phyloP scores from a whole-genome alignment of 1,284 basidiomycete species.

The Melampsora americana region DNA sequence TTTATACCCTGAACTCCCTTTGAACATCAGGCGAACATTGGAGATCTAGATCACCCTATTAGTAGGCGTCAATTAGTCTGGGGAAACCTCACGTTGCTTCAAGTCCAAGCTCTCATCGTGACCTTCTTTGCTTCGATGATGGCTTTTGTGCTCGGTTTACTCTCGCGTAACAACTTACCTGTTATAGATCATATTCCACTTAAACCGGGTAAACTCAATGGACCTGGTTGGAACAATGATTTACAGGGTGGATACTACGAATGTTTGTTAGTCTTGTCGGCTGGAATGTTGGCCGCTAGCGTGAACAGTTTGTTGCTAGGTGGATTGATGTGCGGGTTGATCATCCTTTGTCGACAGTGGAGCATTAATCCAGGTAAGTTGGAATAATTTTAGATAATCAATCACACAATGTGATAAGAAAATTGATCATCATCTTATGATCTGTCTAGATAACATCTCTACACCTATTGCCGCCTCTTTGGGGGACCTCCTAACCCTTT shows the following conservation, averaged over 20 bases:
- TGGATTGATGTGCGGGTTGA: conserved; percentile 83
- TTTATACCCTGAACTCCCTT: conserved; percentile 51
- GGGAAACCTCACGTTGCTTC: conserved; percentile 81
- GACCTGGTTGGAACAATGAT: conserved; percentile 45
- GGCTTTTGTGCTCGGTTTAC: conserved; percentile 68
- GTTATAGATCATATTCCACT: conserved; percentile 51
- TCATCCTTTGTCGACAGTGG: conserved; percentile 72
- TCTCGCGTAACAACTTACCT: conserved; percentile 45
- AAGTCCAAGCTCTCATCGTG: conserved; percentile 88
- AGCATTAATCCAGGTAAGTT: conserved; percentile 75
- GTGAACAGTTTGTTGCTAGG: conserved; percentile 76
- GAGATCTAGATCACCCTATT: conserved; percentile 73
- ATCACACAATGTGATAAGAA: not conserved
- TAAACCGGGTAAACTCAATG: conserved; percentile 47
- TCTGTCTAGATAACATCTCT: conserved; percentile 77
- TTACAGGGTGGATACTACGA: conserved; percentile 57
- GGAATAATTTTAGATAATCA: not conserved
- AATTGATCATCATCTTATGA: conserved; percentile 10
- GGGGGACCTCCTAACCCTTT: conserved; percentile 82
- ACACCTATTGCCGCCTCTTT: conserved; percentile 87
- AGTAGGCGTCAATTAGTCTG: conserved; percentile 68
- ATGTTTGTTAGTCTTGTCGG: conserved; percentile 77
- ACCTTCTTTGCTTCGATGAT: conserved; percentile 79
- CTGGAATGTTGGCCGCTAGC: conserved; percentile 82
- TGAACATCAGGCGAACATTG: conserved; percentile 63